Evolutionary conservation across 2,329 filamentous ascomycete species (phyloP), one percentile per base, ranked within the genome.

Genomic region (Pseudogymnoascus verrucosus): DNA sequence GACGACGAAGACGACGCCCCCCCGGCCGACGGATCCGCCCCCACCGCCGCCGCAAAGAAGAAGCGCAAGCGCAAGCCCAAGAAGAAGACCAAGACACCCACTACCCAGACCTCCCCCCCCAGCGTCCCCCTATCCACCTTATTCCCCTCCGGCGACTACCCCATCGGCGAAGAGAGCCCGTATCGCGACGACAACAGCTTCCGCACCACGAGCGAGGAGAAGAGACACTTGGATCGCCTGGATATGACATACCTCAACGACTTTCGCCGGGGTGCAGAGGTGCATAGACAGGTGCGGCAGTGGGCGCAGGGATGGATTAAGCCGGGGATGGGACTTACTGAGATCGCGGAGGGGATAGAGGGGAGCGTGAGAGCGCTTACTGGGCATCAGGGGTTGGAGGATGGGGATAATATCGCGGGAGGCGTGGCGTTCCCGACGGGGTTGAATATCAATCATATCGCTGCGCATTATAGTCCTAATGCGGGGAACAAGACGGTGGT

Each of bases 361-460:
- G 85, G 93, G 73, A 84, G 89, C 61, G 90, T 95, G 37, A 85
- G 91, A 67, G 85, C 88, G 34, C 76, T 96, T 67, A 88, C 88
- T 2, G 91, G 89, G 5, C 90, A 96, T 74, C 80, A 84, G 68
- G 91, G 90, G 6, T 76, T 95, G 47, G 82, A 88, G 66, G 88
- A 92, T 70, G 91, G 91, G 4, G 91, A 96, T 71, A 87, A 86
- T 62, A 78, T 93, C 67, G 84, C 86, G 71, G 90, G 86, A 34
- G 91, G 91, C 63, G 90, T 96, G 83, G 91, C 90, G 3, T 96
- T 96, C 77, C 91, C 91, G 4, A 91, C 88, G 21, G 91, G 91
- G 62, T 79, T 96, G 63, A 92, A 89, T 73, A 81, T 95, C 69
- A 93, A 96, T 77, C 86, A 95, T 74, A 90, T 89, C 71, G 90